These are phyloP conservation scores for Astragalus glycyphyllos DNA, from an alignment of 306 rosid species.

Conservation along the genomic window DNA sequence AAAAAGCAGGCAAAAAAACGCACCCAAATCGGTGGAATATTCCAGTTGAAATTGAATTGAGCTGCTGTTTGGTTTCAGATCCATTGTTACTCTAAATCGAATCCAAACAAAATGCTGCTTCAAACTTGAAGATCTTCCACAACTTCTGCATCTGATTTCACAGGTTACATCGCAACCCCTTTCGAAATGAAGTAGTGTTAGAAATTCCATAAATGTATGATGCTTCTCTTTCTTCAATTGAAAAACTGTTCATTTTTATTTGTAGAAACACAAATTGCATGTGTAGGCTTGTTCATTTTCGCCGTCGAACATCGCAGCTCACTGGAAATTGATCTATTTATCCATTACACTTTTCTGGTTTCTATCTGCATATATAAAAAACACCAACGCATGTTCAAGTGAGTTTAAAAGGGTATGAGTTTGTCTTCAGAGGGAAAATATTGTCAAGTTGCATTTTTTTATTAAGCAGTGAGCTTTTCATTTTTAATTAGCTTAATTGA, in stretches of 20 bases:
- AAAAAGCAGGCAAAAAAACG: background rate
- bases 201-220: background rate
- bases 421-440: no score
- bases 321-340: background rate
- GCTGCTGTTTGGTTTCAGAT: slow-evolving; percentile 2
- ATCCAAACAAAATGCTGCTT: slow-evolving; percentile 6
- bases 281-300: background rate
- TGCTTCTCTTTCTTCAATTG: background rate
- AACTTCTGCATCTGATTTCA: slow-evolving; percentile 23
- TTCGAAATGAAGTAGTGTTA: background rate
- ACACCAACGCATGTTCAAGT: no score
- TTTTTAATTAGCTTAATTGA: background rate
- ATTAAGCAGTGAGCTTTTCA: no score
- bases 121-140: background rate
- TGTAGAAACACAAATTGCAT: background rate
- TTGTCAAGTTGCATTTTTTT: no score
- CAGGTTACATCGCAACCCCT: slow-evolving; percentile 22
- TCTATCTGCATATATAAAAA: no score
- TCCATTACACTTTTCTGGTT: no score
- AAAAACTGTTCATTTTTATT: background rate
- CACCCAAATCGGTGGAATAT: background rate
- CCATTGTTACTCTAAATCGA: slow-evolving; percentile 6
- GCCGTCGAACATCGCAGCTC: background rate
- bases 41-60: slow-evolving; percentile 7
- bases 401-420: no score